Evolutionary conservation across 2,329 filamentous ascomycete genomes (phyloP), one percentile per base, ranked within the genome.

Genomic region (Tolypocladium tropicale): DNA sequence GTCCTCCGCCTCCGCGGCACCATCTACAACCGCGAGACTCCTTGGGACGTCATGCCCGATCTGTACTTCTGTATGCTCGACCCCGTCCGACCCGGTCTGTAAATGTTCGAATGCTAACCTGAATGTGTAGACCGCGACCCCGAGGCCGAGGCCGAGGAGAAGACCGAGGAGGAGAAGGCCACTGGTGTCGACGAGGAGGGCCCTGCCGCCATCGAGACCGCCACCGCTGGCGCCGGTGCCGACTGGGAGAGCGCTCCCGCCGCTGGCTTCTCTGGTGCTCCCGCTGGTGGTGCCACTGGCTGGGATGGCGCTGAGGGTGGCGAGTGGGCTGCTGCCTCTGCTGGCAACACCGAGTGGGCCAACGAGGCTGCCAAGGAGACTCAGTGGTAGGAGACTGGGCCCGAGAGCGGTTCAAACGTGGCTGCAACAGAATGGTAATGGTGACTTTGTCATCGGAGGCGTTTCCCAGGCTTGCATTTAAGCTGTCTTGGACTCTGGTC

Each of bases 11-110:
- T 99, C 72, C 91, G 94, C 70, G 94, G 95, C 69, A 97, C 92
- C 73, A 90, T 99, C 74, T 88, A 90, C 75, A 90, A 84, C 83
- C 91, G 94, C 76, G 94, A 99, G 80, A 86, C 88, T 61, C 89
- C 95, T 76, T 99, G 94, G 94, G 94, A 99, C 75, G 88, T 95
- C 79, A 97, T 99, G 87, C 90, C 95, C 71, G 94, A 99, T 87
- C 81, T 99, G 71, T 99, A 99, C 90, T 99, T 99, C 88, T 96
- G 81, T 84, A 82, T 65, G 81, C 80, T 21, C 18, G 9, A 33
- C 11, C 6, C 23, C n/a, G 14, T 16, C 23, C 5, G 28, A 16
- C 56, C 23, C 10, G 28, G n/a, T 11, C 18, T 28, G 23, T 25
- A 30, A 21, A 2, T 10, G 30, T 39, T 2, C 32, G 12, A 33